Conservation (phyloP, 2,329 filamentous ascomycete species). For the Ascochyta rabiei region DNA sequence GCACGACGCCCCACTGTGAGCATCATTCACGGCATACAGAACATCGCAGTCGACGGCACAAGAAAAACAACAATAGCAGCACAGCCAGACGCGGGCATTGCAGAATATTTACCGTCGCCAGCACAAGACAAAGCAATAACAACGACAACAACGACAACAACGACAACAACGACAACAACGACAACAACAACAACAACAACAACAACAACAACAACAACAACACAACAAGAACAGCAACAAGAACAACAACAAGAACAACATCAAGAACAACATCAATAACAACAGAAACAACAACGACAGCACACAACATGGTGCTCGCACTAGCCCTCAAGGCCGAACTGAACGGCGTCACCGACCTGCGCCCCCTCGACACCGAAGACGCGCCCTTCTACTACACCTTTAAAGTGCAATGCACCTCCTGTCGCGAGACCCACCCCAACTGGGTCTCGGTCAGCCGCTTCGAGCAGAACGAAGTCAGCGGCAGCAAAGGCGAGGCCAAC, state of each 20-base stretch:
- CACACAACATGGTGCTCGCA: constrained; percentile 43
- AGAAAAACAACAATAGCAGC: too few species aligned
- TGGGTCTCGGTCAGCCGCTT: constrained; percentile 86
- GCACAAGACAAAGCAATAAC: too few species aligned
- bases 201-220: background rate
- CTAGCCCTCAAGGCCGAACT: constrained; percentile 49
- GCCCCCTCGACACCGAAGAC: constrained; percentile 79
- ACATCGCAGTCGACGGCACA: too few species aligned
- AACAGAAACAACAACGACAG: background rate
- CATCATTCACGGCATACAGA: background rate
- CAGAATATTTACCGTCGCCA: too few species aligned
- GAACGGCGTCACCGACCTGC: constrained; percentile 80
- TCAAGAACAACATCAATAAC: too few species aligned
- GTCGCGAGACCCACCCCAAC: constrained; percentile 87
- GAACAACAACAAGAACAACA: background rate
- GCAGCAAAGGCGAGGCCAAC: constrained; percentile 93
- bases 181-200: background rate
- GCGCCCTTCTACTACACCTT: constrained; percentile 96
- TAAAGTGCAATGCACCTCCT: constrained; percentile 98
- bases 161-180: too few species aligned
- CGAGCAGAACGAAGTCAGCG: constrained; percentile 88
- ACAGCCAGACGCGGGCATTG: too few species aligned
- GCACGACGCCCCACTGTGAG: background rate
- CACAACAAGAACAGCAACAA: background rate
- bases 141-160: too few species aligned